These are phyloP conservation scores for Aspergillus brunneoviolaceus DNA, from an alignment of 2,329 filamentous ascomycete species.

Conservation along the genomic window DNA sequence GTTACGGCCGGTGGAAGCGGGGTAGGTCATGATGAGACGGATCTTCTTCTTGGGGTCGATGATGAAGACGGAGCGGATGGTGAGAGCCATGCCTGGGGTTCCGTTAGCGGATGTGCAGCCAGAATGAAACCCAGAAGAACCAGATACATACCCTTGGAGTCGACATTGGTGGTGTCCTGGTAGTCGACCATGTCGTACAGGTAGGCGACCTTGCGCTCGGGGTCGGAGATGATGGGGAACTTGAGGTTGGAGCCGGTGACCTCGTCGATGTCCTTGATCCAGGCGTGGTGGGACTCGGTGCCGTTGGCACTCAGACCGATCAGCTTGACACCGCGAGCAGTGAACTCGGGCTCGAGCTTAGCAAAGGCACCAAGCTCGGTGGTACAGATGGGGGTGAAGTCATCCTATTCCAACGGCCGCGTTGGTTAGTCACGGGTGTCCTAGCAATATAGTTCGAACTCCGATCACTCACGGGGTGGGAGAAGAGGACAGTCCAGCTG, in stretches of 20 bases:
- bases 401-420: constrained; percentile 40
- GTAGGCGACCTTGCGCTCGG: constrained; percentile 73
- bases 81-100: constrained; percentile 67
- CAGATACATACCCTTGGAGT: constrained; percentile 58
- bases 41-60: constrained; percentile 95
- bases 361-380: constrained; percentile 94
- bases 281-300: constrained; percentile 76
- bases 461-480: constrained; percentile 55
- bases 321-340: constrained; percentile 83
- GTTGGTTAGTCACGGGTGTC: background rate
- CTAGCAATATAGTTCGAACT: background rate
- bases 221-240: constrained; percentile 82
- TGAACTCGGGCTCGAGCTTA: constrained; percentile 86
- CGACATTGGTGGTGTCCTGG: constrained; percentile 80
- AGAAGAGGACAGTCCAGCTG: constrained; percentile 70
- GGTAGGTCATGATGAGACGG: constrained; percentile 89
- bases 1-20: constrained; percentile 85
- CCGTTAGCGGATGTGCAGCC: constrained; percentile 6
- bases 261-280: constrained; percentile 88
- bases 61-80: constrained; percentile 92
- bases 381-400: constrained; percentile 95
- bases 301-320: constrained; percentile 88
- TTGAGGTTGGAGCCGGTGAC: constrained; percentile 68
- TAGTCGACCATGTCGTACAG: constrained; percentile 83
- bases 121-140: background rate